Evolutionary conservation across 345 rosid genomes (phyloP), one percentile per base, ranked within the genome.

Genomic region (Eucalyptus urophylla): DNA sequence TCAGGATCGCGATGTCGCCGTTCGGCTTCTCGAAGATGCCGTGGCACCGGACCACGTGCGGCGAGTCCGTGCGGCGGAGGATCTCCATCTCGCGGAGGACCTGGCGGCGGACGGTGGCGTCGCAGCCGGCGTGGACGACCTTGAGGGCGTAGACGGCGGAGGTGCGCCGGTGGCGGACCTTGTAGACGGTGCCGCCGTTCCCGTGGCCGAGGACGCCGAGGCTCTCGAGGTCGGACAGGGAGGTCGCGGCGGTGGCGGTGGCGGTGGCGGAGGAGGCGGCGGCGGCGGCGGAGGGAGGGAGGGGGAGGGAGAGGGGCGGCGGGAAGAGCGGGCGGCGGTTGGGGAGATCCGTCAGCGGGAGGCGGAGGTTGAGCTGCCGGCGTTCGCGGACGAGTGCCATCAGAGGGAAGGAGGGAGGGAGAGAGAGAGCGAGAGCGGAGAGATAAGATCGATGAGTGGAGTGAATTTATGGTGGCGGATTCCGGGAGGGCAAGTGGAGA

Each of bases 351-450:
- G 95, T 95, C 2, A 95, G 87, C 6, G 95, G 97, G 58, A 97
- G 98, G 47, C 96, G 96, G 90, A 97, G 98, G 76, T 94, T 96
- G n/a, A 97, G 87, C 92, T 94, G 99, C 24, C 97, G 96, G 90
- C 99, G 99, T 12, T 95, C 95, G 9, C 98, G 94, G 58, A 95
- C 97, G 0, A 94, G 22, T 22, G 97, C 97, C 99, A 97, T 97
- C 1, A 54, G 15, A 45, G 33, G 29, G 69, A 49, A 11, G 47
- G 33, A 50, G 17, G 17, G 87, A 45, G 43, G 11, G 51, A 13
- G 33, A 5, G 58, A n/a, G 80, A 8, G 56, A 53, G 56, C 56
- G 56, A 53, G 56, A 86, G 86, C 65, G 22, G 86, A 65, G 60
- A 1, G 87, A 56, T 65, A 31, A 51, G 90, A 8, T 4, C 51